Evolutionary conservation across 192 early-diverging fungal species (phyloP).

Genomic region (Coemansia sp.): DNA sequence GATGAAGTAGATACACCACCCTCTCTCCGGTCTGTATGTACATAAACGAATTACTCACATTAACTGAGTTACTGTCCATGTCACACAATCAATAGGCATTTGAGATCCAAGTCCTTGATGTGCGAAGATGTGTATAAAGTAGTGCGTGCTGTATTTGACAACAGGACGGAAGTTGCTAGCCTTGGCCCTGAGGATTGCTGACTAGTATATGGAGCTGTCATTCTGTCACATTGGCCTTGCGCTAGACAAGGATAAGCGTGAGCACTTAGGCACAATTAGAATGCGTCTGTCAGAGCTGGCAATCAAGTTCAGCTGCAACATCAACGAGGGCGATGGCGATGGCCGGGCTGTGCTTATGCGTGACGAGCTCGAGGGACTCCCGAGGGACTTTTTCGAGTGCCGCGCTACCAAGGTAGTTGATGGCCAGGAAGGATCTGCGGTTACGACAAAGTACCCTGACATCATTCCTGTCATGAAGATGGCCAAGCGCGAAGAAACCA

Average conservation of each 20-base stretch:
- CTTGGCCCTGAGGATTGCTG: conserved; percentile 64
- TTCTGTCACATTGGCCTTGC: conserved; percentile 73
- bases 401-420: no score
- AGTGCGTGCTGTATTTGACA: conserved; percentile 52
- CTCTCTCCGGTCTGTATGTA: background rate
- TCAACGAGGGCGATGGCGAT: conserved; percentile 69
- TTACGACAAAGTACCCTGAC: no score
- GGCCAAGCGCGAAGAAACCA: no score
- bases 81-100: conserved; percentile 38
- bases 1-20: background rate
- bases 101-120: conserved; percentile 64
- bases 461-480: no score
- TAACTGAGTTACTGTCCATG: background rate
- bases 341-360: conserved; percentile 55
- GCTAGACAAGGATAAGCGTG: conserved; percentile 61
- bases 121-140: conserved; percentile 63
- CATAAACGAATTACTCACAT: background rate
- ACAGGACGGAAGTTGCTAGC: no score
- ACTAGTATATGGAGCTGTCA: conserved; percentile 63
- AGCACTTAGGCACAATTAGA: conserved; percentile 62
- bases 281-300: conserved; percentile 72
- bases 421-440: no score
- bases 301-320: conserved; percentile 70
- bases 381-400: no score
- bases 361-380: no score